Evolutionary conservation across 306 rosid species (phyloP).

Genomic region (Crataegus laevigata): DNA sequence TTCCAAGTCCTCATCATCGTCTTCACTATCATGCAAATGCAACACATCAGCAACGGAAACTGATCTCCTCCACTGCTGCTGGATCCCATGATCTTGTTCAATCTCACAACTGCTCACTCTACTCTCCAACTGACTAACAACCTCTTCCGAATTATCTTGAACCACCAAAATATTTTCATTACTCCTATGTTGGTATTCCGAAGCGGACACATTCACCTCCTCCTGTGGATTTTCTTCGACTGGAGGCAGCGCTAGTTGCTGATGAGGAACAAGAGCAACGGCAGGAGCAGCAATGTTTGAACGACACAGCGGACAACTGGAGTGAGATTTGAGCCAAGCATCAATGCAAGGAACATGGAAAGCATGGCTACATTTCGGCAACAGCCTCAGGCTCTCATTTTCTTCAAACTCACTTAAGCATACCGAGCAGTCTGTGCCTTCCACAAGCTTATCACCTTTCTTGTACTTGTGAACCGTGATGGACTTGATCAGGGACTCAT

Average conservation of each 20-base stretch:
- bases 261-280: not conserved
- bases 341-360: conserved; percentile 84
- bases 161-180: conserved; percentile 27
- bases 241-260: not conserved
- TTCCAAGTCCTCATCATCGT: conserved; percentile 16
- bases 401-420: conserved; percentile 72
- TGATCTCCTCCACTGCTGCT: conserved; percentile 23
- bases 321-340: conserved; percentile 61
- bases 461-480: conserved; percentile 48
- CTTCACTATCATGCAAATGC: conserved; percentile 9
- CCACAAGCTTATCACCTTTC: conserved; percentile 37
- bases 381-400: conserved; percentile 49
- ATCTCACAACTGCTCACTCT: conserved; percentile 5
- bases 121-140: not conserved
- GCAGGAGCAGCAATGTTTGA: conserved; percentile 24
- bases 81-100: conserved; percentile 4
- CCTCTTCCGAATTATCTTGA: conserved; percentile 20
- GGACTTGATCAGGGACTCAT: conserved; percentile 49
- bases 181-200: conserved; percentile 36
- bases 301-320: conserved; percentile 74
- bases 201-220: conserved; percentile 12
- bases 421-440: conserved; percentile 68
- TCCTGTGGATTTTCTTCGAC: conserved; percentile 7
- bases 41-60: conserved; percentile 38
- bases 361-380: conserved; percentile 74